Conservation (phyloP, 345 rosid species). For the Hevea brasiliensis region DNA sequence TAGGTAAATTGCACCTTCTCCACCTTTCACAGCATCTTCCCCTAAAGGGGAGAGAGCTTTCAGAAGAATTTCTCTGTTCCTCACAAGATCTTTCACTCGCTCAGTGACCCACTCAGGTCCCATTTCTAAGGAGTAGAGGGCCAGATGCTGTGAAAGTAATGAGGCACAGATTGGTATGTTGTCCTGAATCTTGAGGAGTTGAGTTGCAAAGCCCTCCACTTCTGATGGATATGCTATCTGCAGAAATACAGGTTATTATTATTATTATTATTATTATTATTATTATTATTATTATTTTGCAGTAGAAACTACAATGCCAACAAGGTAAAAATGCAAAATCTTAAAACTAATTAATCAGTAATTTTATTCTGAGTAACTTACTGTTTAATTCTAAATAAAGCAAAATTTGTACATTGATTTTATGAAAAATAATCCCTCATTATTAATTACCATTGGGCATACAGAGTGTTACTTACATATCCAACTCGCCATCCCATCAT, state of each 20-base stretch:
- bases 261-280: no score
- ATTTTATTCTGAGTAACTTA: no score
- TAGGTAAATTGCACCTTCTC: conserved; percentile 92
- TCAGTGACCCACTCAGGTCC: conserved; percentile 80
- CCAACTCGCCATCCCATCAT: conserved; percentile 99
- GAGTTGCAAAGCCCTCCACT: conserved; percentile 64
- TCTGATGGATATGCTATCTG: conserved; percentile 89
- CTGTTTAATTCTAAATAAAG: background rate
- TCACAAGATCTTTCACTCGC: conserved; percentile 68
- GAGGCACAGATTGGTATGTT: conserved; percentile 93
- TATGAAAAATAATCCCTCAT: background rate
- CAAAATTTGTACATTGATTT: no score
- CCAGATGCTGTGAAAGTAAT: conserved; percentile 76
- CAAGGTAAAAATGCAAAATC: background rate
- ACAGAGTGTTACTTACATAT: conserved; percentile 59
- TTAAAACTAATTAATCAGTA: no score
- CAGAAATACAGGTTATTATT: conserved; percentile 4
- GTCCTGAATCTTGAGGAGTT: conserved; percentile 87
- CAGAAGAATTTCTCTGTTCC: conserved; percentile 69
- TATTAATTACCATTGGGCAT: background rate
- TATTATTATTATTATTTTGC: no score
- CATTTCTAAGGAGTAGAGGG: conserved; percentile 66
- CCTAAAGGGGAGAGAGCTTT: conserved; percentile 85
- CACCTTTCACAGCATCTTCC: conserved; percentile 73
- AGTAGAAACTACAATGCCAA: background rate